phyloP scores from a whole-genome alignment of 805 yeast species.

The Wickerhamiella musiphila region DNA sequence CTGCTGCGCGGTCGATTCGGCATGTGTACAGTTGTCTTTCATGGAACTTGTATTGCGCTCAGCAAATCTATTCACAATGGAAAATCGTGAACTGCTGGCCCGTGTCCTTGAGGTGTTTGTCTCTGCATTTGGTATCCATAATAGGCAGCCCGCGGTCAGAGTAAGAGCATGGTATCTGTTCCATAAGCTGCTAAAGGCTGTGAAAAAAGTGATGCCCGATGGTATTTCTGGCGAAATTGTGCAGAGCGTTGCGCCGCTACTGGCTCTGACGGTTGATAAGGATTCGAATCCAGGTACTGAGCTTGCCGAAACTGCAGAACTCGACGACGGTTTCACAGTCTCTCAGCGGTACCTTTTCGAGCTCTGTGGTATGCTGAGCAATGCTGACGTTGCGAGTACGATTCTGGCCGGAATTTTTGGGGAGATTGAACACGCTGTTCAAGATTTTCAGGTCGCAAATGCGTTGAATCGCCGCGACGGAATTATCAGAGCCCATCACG shows the following conservation, averaged over 20 bases:
- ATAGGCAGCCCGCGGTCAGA: slow-evolving; percentile 53
- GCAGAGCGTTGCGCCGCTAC: slow-evolving; percentile 40
- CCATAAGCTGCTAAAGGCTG: slow-evolving; percentile 60
- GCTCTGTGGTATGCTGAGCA: slow-evolving; percentile 60
- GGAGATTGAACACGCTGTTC: slow-evolving; percentile 36
- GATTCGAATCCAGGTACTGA: slow-evolving; percentile 19
- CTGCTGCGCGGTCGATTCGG: slow-evolving; percentile 32
- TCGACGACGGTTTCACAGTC: slow-evolving; percentile 29
- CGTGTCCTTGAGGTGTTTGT: slow-evolving; percentile 57
- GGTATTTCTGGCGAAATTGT: slow-evolving; percentile 36
- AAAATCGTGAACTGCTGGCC: slow-evolving; percentile 30
- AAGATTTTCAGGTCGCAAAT: slow-evolving; percentile 19
- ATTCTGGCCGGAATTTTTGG: slow-evolving; percentile 61
- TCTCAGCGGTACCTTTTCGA: slow-evolving; percentile 74
- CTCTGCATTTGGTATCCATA: slow-evolving; percentile 68
- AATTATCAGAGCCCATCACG: slow-evolving; percentile 62
- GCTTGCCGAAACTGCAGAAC: slow-evolving; percentile 32
- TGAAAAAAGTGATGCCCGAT: slow-evolving; percentile 42
- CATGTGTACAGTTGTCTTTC: slow-evolving; percentile 62
- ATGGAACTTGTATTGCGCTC: slow-evolving; percentile 79
- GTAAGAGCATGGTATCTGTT: slow-evolving; percentile 82
- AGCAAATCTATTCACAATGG: slow-evolving; percentile 36
- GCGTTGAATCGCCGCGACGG: slow-evolving; percentile 2
- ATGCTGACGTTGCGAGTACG: slow-evolving; percentile 33
- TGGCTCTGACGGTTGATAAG: slow-evolving; percentile 30